phyloP scores from a whole-genome alignment of 176 grass and related monocot species.

The Triticum aestivum region DNA sequence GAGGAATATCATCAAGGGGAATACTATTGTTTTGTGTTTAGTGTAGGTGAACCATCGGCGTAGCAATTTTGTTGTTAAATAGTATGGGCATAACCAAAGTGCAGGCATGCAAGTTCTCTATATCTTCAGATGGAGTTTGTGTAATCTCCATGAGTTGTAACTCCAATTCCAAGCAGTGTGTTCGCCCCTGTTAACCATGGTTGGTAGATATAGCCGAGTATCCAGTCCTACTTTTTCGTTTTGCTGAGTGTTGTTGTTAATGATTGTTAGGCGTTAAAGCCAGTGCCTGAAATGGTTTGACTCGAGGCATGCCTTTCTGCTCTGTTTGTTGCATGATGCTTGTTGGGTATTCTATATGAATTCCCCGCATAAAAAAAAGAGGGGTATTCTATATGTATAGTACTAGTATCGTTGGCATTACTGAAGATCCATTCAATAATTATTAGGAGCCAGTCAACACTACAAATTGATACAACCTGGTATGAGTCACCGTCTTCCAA shows the following conservation, averaged over 20 bases:
- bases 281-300: background rate
- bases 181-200: background rate
- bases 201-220: background rate
- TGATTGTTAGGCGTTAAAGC: background rate
- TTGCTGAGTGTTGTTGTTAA: background rate
- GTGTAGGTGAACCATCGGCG: background rate
- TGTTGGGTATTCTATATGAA: background rate
- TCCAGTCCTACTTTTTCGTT: background rate
- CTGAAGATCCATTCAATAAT: background rate
- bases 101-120: background rate
- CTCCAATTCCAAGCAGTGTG: background rate
- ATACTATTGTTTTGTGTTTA: background rate
- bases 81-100: background rate
- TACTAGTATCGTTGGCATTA: background rate
- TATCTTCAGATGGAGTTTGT: background rate
- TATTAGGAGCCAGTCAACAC: background rate
- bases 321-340: background rate
- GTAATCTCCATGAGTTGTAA: background rate
- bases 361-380: no score
- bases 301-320: background rate
- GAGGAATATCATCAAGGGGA: background rate
- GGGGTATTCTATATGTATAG: background rate
- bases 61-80: background rate
- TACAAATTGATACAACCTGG: slow-evolving; percentile 29
- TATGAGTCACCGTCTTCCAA: background rate